Evolutionary conservation across 2,329 filamentous ascomycete genomes (phyloP).

Genomic region (Fusarium sp.): DNA sequence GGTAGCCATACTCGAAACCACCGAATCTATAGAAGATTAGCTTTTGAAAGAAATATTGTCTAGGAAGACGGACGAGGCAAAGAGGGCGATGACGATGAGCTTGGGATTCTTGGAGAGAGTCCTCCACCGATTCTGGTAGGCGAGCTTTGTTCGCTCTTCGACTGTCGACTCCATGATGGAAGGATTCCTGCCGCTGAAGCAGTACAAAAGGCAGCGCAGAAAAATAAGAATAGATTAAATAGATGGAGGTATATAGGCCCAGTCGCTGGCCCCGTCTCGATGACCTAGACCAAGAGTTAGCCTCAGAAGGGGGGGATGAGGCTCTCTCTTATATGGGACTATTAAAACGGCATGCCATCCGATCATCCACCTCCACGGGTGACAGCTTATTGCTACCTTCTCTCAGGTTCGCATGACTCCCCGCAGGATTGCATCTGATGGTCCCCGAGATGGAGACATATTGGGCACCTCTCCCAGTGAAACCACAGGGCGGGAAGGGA

Average conservation of each 20-base stretch:
- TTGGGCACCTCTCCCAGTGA: background rate
- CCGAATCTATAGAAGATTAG: constrained; percentile 23
- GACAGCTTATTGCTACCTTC: background rate
- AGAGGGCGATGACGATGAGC: constrained; percentile 37
- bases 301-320: background rate
- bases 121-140: constrained; percentile 38
- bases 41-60: rapidly evolving
- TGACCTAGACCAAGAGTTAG: background rate
- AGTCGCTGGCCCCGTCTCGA: background rate
- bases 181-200: background rate
- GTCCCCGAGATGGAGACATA: constrained; percentile 5
- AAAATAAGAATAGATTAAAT: background rate
- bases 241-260: background rate
- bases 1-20: constrained; percentile 44
- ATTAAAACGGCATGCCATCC: background rate
- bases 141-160: constrained; percentile 32
- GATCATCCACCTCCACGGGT: background rate
- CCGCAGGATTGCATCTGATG: background rate
- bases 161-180: constrained; percentile 30
- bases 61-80: constrained; percentile 36
- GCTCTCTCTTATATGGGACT: background rate
- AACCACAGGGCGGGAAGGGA: background rate
- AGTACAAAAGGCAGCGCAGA: background rate
- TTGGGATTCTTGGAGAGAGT: constrained; percentile 40
- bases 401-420: constrained; percentile 1